phyloP scores from a whole-genome alignment of 2,329 filamentous ascomycete genomes.

The Trichoderma simmonsii region DNA sequence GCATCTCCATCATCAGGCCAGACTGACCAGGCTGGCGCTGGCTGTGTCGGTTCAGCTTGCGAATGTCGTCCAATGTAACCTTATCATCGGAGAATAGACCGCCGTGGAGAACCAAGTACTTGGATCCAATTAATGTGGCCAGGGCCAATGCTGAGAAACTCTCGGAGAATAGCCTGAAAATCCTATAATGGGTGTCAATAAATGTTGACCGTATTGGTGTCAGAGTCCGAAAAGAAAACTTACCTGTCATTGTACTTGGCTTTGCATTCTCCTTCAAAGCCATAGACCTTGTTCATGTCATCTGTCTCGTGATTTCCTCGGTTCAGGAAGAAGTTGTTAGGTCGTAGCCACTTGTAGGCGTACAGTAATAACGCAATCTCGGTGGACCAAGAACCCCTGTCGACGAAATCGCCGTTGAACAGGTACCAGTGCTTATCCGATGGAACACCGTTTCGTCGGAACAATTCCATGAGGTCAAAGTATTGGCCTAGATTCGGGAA shows the following conservation, averaged over 20 bases:
- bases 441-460: constrained; percentile 83
- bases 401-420: constrained; percentile 98
- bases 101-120: constrained; percentile 89
- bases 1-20: constrained; percentile 99
- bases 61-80: constrained; percentile 85
- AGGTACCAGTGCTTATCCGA: constrained; percentile 86
- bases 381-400: constrained; percentile 96
- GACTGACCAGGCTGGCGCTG: constrained; percentile 91
- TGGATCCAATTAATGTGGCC: constrained; percentile 85
- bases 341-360: constrained; percentile 93
- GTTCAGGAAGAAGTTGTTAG: constrained; percentile 88
- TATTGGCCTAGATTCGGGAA: constrained; percentile 68
- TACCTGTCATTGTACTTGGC: constrained; percentile 89
- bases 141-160: constrained; percentile 93
- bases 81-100: constrained; percentile 96
- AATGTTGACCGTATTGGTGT: neutral
- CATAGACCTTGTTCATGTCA: constrained; percentile 98
- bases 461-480: constrained; percentile 95
- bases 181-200: constrained; percentile 40
- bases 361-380: constrained; percentile 93
- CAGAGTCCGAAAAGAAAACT: too few species aligned
- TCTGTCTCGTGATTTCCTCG: constrained; percentile 98
- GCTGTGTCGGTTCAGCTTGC: constrained; percentile 84
- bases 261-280: constrained; percentile 97
- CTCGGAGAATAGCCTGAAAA: constrained; percentile 97